A percentile compares a stretch with the other conserved stretches of the same genome.
Evolutionary conservation across 1,284 basidiomycete species (phyloP).

Genomic region (Rhizopogon parksii): DNA sequence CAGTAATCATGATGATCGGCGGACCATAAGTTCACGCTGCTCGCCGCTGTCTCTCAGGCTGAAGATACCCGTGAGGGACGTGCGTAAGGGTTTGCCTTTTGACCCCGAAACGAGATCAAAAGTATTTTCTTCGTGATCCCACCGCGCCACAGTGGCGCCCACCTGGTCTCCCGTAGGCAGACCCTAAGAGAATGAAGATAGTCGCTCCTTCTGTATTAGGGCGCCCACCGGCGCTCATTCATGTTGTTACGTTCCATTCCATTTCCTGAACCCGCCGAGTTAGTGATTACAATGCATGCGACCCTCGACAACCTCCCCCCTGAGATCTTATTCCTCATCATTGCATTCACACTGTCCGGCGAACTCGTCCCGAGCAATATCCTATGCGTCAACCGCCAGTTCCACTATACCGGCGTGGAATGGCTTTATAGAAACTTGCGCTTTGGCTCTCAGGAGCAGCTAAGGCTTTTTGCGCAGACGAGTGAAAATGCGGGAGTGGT

Average conservation of each 20-base stretch:
- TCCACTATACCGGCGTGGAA: conserved; percentile 11
- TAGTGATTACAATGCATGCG: neutral
- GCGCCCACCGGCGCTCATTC: neutral
- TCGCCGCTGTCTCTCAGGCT: no score
- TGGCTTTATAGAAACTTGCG: conserved; percentile 27
- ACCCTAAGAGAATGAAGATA: no score
- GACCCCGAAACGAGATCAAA: no score
- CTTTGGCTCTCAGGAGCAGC: conserved; percentile 16
- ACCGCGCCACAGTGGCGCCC: no score
- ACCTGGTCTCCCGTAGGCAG: no score
- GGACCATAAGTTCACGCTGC: no score
- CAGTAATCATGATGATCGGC: no score
- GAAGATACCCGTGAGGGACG: no score
- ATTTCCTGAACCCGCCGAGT: neutral
- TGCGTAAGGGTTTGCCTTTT: no score
- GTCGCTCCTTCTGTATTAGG: no score
- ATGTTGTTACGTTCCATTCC: neutral
- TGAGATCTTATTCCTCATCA: conserved; percentile 18
- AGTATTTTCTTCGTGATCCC: no score
- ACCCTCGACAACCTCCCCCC: conserved; percentile 17
- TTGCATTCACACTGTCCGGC: conserved; percentile 14
- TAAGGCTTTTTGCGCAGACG: conserved; percentile 12
- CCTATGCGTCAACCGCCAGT: conserved; percentile 15
- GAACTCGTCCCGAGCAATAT: conserved; percentile 11
- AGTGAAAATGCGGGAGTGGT: conserved; percentile 7